Base-by-base conservation (phyloP, 352 stramenopile species). In the Globisporangium polare region DNA sequence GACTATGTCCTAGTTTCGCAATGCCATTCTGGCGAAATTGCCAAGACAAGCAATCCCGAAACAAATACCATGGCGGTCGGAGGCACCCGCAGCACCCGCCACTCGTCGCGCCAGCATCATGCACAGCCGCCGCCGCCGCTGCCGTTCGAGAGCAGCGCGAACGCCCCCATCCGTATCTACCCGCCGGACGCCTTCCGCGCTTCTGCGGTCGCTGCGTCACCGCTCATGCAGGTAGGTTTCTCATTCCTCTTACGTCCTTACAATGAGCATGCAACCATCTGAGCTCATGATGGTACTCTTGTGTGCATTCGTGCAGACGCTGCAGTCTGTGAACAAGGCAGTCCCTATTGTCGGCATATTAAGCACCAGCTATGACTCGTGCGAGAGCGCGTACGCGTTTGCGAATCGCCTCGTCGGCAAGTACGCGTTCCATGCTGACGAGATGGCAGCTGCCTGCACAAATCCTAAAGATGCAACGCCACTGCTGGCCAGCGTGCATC, bases 381-480 rank as follows among this genome's bases (percentile, higher is more conserved):
- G 53, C 0, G 73, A 69, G 27, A 58, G 66, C 15, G 65, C 73
- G 18, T 78, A 74, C 50, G 65, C 76, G 42, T 82, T 90, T 46
- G 66, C 76, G 26, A 92, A 92, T 45, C 78, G 79, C 2, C 18
- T 92, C 5, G 83, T 92, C 7, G 80, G 83, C 8, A 78, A 71
- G 46, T 66, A 62, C 33, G 79, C 77, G 13, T 92, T 92, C 54
- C 53, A 63, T 55, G 65, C 65, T 9, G 56, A 71, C 3, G 55
- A 58, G 5, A 31, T 69, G 56, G 51, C 53, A n/a, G 45, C 42
- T 0, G 27, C 53, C n/a, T 43, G 29, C 41, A 31, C 41, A 2
- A 8, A 50, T 12, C 63, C 74, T 46, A 67, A 79, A 18, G 53
- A 53, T 35, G 54, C 37, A 20, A 12, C 52, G 12, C 60, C 58